Conservation (phyloP, 495 filamentous ascomycete genomes). For the Bombardia bombarda region DNA sequence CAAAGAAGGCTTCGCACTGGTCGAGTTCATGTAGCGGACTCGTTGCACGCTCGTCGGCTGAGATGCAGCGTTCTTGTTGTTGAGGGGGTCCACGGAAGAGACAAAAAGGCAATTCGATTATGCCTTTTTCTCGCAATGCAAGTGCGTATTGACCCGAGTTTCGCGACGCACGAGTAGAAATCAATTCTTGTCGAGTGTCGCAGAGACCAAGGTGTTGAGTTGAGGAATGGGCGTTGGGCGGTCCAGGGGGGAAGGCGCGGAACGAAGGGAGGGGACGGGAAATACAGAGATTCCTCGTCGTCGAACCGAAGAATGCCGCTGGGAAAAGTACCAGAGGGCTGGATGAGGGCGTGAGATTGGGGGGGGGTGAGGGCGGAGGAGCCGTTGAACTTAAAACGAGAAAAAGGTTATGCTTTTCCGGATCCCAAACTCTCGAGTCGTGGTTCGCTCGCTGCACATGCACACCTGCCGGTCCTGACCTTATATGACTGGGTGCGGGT, state of each 20-base stretch:
- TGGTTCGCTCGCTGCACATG: no score
- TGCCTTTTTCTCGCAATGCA: no score
- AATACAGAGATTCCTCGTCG: conserved; percentile 26
- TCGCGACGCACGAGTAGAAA: no score
- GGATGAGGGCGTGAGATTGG: conserved; percentile 1
- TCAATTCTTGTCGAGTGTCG: no score
- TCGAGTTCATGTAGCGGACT: conserved; percentile 26
- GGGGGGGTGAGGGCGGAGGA: conserved; percentile 5
- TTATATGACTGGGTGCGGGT: conserved; percentile 9
- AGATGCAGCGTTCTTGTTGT: background rate
- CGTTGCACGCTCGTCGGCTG: conserved; percentile 4
- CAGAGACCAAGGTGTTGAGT: no score
- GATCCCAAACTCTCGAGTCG: conserved; percentile 6
- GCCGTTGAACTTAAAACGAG: conserved; percentile 10
- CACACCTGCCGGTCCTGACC: no score
- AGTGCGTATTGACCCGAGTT: no score
- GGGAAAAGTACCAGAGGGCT: conserved; percentile 8
- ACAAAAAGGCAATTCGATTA: no score
- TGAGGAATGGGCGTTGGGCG: conserved; percentile 17
- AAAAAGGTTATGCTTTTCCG: conserved; percentile 5
- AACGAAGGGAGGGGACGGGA: conserved; percentile 24
- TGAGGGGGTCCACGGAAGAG: background rate
- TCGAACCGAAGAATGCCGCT: conserved; percentile 30
- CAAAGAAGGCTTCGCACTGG: conserved; percentile 21
- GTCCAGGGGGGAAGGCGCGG: conserved; percentile 10